Base-by-base conservation (phyloP, 805 yeast genomes). In the Kuraishia piskuri region DNA sequence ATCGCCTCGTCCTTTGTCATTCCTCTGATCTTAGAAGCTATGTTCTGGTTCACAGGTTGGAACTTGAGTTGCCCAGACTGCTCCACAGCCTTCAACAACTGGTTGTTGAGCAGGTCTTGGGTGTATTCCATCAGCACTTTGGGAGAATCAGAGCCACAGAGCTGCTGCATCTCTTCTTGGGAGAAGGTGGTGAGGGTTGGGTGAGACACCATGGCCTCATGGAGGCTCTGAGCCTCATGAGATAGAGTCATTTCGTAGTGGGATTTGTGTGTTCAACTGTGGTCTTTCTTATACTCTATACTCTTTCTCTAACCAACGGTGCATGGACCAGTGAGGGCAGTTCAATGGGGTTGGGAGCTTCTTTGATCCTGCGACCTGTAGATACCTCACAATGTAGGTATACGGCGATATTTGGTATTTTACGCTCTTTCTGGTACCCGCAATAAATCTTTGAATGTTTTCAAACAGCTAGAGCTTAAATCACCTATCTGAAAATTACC, bases 1-100 rank as follows among this genome's bases (percentile, higher is more conserved):
- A 92, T 80, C 22, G 91, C 85, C 69, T 94, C 98, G 62, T 94
- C 99, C 25, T 84, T 79, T 8, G 79, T 65, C 97, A 92, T 90
- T 44, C 82, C 77, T 23, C 84, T 75, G 56, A 89, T 80, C 63
- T 88, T 88, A 24, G 72, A 78, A 9, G 97, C 97, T 57, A 90
- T 97, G 12, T 78, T 72, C 46, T 75, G 69, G 6, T 84, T 76
- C 1, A 89, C 86, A 1, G 91, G 90, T 64, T 86, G 88, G 69
- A 90, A 94, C 63, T 78, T 77, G 56, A 86, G 74, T 56, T 75
- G 86, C 55, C 79, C 86, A 54, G 85, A 85, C 57, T 76, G 81
- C 60, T 83, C 86, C 23, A 85, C 76, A 55, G 89, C 70, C 65
- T 88, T 87, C 52, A 90, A 75, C 55, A 88, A 72, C 58, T 85